Percentiles rank a stretch among this genome's conserved stretches.
These are phyloP conservation scores for Chalciporus chontae DNA, from an alignment of 768 basidiomycete genomes.

Conservation along the genomic window DNA sequence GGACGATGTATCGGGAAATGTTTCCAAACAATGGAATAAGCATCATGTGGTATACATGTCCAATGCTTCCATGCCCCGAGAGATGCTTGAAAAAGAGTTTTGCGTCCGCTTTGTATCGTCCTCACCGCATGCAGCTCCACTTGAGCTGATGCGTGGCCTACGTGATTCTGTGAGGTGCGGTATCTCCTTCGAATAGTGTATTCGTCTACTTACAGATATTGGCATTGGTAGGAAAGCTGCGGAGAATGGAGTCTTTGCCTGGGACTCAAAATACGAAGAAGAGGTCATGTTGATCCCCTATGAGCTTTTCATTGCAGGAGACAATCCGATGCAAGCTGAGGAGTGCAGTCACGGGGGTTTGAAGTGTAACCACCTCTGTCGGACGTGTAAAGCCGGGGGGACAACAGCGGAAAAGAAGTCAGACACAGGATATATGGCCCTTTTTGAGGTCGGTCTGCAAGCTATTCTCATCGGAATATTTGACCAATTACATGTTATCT, in stretches of 20 bases:
- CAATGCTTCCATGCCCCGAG: conserved; percentile 27
- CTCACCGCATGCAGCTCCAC: conserved; percentile 32
- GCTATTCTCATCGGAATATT: too few relatives aligned
- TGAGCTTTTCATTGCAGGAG: conserved; percentile 21
- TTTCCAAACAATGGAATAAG: conserved; percentile 35
- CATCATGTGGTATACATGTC: conserved; percentile 32
- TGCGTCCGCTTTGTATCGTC: conserved; percentile 28
- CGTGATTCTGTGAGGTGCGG: conserved; percentile 21
- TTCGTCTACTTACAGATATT: too few relatives aligned
- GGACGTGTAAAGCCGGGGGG: conserved; percentile 30
- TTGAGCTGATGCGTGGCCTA: conserved; percentile 29
- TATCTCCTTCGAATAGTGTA: too few relatives aligned
- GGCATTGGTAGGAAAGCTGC: conserved; percentile 1
- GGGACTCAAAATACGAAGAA: conserved; percentile 19
- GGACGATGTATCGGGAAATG: conserved; percentile 35
- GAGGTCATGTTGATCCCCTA: conserved; percentile 23
- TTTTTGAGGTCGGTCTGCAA: conserved; percentile 10
- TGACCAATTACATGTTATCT: too few relatives aligned
- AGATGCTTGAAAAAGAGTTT: conserved; percentile 30
- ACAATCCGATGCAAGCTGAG: conserved; percentile 36
- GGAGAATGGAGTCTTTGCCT: conserved; percentile 13
- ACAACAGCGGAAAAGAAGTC: conserved; percentile 18
- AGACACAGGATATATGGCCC: conserved; percentile 20
- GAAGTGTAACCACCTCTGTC: conserved; percentile 29
- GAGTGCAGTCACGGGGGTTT: conserved; percentile 29